These are phyloP conservation scores for Agroathelia rolfsii DNA, from an alignment of 1,284 basidiomycete species.

Conservation along the genomic window DNA sequence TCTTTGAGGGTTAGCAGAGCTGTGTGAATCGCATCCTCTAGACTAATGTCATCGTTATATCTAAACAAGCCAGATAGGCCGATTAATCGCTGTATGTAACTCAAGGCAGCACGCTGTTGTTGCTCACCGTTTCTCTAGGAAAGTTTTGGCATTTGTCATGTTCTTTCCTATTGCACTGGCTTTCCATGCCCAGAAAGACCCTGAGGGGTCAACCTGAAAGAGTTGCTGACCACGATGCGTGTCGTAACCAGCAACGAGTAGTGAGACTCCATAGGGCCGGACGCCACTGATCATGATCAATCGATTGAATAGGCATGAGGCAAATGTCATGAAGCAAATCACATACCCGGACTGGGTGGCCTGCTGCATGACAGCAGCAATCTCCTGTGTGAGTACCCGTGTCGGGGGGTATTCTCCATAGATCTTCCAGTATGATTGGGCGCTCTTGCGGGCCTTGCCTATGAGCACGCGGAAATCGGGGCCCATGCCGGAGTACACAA, in stretches of 20 bases:
- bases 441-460: conserved; percentile 90
- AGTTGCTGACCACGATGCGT: conserved; percentile 83
- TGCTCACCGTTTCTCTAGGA: conserved; percentile 90
- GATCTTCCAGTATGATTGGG: conserved; percentile 98
- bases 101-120: conserved; percentile 11
- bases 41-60: conserved; percentile 98
- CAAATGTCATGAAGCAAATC: conserved; percentile 10
- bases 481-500: conserved; percentile 99
- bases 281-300: conserved; percentile 65
- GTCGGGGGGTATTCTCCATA: conserved; percentile 99
- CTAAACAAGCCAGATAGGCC: conserved; percentile 34
- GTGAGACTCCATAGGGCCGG: conserved; percentile 92
- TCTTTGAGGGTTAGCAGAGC: conserved; percentile 98
- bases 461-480: conserved; percentile 96
- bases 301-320: conserved; percentile 14
- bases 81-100: conserved; percentile 3
- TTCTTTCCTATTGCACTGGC: conserved; percentile 99
- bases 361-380: conserved; percentile 97
- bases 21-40: conserved; percentile 99
- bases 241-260: conserved; percentile 96
- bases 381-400: conserved; percentile 91
- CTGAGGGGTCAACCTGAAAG: conserved; percentile 98
- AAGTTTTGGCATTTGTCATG: conserved; percentile 99
- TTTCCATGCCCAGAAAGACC: conserved; percentile 99
- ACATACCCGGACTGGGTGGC: conserved; percentile 96